phyloP scores from a whole-genome alignment of 1,284 basidiomycete species.

The Earliella scabrosa region DNA sequence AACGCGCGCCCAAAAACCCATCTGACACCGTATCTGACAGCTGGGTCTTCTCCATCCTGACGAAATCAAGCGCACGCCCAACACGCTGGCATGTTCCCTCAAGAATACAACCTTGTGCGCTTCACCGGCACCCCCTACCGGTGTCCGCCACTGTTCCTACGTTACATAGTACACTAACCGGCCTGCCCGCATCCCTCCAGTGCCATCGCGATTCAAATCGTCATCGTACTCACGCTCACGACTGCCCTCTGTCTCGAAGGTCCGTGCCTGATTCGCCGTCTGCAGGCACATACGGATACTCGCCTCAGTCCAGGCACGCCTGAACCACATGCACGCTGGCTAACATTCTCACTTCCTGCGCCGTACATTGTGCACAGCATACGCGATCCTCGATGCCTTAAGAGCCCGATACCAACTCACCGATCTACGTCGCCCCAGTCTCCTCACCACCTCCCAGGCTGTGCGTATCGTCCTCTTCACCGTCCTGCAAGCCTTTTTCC shows the following conservation, averaged over 20 bases:
- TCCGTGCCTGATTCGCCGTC: constrained; percentile 14
- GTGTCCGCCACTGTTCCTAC: no score
- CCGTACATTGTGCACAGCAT: no score
- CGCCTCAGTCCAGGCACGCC: no score
- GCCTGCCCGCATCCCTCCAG: constrained; percentile 7
- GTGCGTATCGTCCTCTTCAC: constrained; percentile 26
- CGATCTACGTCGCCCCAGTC: neutral
- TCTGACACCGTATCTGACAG: constrained; percentile 12
- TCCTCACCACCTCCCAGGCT: constrained; percentile 14
- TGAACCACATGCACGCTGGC: no score
- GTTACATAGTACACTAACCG: constrained; percentile 20
- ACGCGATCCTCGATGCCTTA: constrained; percentile 19
- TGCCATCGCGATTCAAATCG: constrained; percentile 20
- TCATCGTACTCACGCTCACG: constrained; percentile 17
- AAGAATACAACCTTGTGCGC: constrained; percentile 23
- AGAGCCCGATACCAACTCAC: constrained; percentile 14
- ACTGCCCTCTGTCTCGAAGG: constrained; percentile 23
- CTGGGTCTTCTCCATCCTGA: constrained; percentile 20
- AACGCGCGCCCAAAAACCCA: neutral
- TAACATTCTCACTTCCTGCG: no score
- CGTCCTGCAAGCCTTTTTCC: constrained; percentile 25
- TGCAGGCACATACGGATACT: no score
- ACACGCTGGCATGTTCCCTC: constrained; percentile 26
- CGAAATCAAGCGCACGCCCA: constrained; percentile 18
- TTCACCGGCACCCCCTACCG: neutral